Percentiles rank a stretch among this genome's conserved stretches.
Conservation (phyloP, 1,284 basidiomycete genomes). For the Cutaneotrichosporon cyanovorans region DNA sequence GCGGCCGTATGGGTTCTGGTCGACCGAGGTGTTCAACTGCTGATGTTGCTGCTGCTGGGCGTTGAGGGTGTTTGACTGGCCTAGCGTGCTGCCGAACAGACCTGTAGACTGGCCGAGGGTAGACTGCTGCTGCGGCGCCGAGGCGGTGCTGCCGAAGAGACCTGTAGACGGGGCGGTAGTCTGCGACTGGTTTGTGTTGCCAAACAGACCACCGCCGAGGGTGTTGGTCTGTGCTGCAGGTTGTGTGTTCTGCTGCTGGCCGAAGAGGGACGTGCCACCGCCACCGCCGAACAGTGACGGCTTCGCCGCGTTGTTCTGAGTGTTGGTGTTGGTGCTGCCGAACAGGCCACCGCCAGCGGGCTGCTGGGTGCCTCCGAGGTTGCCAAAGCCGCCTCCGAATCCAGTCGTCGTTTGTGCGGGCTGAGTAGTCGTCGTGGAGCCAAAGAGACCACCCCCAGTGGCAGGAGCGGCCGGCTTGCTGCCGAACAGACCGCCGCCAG, state of each 20-base stretch:
- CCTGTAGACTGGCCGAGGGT: slow-evolving; percentile 23
- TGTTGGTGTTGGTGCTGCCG: slow-evolving; percentile 12
- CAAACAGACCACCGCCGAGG: slow-evolving; percentile 15
- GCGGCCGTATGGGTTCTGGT: slow-evolving; percentile 75
- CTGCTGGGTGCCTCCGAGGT: slow-evolving; percentile 6
- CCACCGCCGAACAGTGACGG: slow-evolving; percentile 26
- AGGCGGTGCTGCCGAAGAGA: slow-evolving; percentile 26
- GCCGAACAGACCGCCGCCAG: slow-evolving; percentile 51
- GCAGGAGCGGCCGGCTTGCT: slow-evolving; percentile 34
- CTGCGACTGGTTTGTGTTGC: slow-evolving; percentile 12
- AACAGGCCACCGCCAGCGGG: slow-evolving; percentile 21
- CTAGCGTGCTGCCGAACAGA: slow-evolving; percentile 25
- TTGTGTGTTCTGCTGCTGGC: slow-evolving; percentile 37
- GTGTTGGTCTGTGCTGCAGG: slow-evolving; percentile 13
- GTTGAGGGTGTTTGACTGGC: slow-evolving; percentile 26
- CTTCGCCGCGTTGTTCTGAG: background rate
- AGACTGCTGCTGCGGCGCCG: slow-evolving; percentile 6
- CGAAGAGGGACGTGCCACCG: slow-evolving; percentile 45
- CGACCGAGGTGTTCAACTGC: slow-evolving; percentile 71
- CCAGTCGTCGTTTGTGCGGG: slow-evolving; percentile 11
- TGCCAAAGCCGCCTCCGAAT: slow-evolving; percentile 19
- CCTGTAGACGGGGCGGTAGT: slow-evolving; percentile 15
- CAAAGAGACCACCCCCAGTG: slow-evolving; percentile 46
- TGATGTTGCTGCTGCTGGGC: slow-evolving; percentile 39
- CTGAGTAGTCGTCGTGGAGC: slow-evolving; percentile 15